These are phyloP conservation scores for Globisporangium barbulae DNA, from an alignment of 352 stramenopile species.

Conservation along the genomic window DNA sequence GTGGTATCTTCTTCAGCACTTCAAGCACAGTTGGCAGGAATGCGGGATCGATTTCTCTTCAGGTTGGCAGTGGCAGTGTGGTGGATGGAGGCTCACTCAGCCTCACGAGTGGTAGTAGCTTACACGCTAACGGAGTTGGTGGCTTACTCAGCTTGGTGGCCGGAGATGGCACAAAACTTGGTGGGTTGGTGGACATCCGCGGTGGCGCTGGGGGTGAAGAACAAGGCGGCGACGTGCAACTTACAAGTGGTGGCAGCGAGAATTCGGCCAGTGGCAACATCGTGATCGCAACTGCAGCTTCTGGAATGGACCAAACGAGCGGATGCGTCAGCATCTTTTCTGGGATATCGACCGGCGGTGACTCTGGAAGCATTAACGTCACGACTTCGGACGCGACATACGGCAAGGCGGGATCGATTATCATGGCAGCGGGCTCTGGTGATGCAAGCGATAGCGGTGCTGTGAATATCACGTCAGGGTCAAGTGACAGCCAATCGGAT, in stretches of 20 bases:
- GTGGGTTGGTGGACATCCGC: constrained; percentile 10
- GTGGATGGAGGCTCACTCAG: not conserved
- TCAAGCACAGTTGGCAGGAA: constrained; percentile 5
- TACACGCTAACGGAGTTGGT: constrained; percentile 1
- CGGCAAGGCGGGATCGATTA: constrained; percentile 18
- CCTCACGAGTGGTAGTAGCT: constrained; percentile 2
- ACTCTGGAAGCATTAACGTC: constrained; percentile 23
- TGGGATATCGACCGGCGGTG: constrained; percentile 10
- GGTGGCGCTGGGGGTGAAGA: constrained; percentile 3
- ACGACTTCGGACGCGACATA: constrained; percentile 18
- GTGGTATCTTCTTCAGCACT: constrained; percentile 1
- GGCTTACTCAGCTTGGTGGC: constrained; percentile 5
- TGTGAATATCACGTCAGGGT: constrained; percentile 28
- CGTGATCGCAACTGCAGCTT: constrained; percentile 11
- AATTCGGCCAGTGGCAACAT: constrained; percentile 18
- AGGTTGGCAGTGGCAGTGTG: not conserved
- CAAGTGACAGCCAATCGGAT: constrained; percentile 12
- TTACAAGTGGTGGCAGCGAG: constrained; percentile 17
- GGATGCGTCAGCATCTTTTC: constrained; percentile 16
- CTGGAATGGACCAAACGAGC: constrained; percentile 11
- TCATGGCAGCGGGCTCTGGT: constrained; percentile 17
- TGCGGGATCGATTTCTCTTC: constrained; percentile 10
- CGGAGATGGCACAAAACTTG: constrained; percentile 14
- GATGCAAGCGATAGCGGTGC: constrained; percentile 18
- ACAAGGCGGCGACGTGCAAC: constrained; percentile 13